phyloP scores from a whole-genome alignment of 345 rosid species.

The Aquilaria sinensis region DNA sequence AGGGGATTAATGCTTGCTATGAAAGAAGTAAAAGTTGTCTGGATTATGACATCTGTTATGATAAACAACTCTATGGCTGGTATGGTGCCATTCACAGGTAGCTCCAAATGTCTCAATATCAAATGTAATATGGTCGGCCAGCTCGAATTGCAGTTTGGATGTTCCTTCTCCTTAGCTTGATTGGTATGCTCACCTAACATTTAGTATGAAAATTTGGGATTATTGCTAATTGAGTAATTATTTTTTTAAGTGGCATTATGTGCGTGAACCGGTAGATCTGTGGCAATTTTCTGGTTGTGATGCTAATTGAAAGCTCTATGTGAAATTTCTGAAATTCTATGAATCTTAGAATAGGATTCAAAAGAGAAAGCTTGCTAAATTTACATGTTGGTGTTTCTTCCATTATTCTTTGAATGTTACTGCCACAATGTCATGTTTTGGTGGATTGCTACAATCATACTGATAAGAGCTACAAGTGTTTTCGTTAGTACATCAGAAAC shows the following conservation, averaged over 20 bases:
- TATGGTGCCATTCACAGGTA: constrained; percentile 77
- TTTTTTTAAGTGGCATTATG: neutral
- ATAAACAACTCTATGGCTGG: constrained; percentile 85
- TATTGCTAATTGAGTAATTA: constrained; percentile 1
- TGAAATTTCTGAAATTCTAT: no score
- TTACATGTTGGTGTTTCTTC: no score
- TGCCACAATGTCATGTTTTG: no score
- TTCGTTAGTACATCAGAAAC: no score
- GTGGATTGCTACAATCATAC: no score
- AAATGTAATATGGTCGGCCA: constrained; percentile 63
- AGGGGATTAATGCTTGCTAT: constrained; percentile 53
- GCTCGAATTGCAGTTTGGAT: constrained; percentile 42
- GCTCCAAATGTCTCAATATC: constrained; percentile 81
- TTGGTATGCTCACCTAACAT: constrained; percentile 37
- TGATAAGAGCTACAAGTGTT: no score
- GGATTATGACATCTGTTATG: constrained; percentile 56
- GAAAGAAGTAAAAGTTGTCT: constrained; percentile 68
- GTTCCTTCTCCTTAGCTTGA: constrained; percentile 48
- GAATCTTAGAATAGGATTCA: no score
- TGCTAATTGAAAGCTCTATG: no score
- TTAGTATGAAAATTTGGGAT: neutral
- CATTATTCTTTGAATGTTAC: no score
- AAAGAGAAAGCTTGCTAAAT: no score
- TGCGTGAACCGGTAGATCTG: no score
- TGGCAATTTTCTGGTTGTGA: no score